Conservation (phyloP, 441 rosid genomes). For the Viola pubescens region DNA sequence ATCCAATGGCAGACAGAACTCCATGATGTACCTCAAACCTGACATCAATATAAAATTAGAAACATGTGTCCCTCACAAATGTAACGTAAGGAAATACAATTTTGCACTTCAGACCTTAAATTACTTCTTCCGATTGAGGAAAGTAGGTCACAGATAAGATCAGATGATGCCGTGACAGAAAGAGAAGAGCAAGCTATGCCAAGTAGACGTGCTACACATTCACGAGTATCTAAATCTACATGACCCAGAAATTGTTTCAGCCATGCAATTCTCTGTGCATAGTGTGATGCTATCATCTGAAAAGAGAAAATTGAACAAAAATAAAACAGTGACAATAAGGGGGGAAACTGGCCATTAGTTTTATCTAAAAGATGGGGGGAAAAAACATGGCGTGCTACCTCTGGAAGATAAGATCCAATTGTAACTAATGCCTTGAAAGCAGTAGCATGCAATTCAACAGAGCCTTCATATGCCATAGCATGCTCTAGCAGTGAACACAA, state of each 20-base stretch:
- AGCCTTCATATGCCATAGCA: constrained; percentile 80
- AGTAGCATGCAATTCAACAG: constrained; percentile 78
- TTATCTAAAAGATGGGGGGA: neutral
- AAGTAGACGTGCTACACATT: constrained; percentile 84
- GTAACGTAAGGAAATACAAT: neutral
- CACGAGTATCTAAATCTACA: constrained; percentile 79
- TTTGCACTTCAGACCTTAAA: constrained; percentile 44
- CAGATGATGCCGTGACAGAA: constrained; percentile 42
- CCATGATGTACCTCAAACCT: constrained; percentile 92
- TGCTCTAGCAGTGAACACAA: constrained; percentile 82
- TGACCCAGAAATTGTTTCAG: constrained; percentile 74
- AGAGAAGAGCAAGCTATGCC: constrained; percentile 91
- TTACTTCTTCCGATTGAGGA: constrained; percentile 44
- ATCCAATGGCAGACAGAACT: constrained; percentile 72
- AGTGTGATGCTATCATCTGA: constrained; percentile 71
- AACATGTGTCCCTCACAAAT: neutral
- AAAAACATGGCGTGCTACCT: constrained; percentile 38
- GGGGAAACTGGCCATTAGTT: no score
- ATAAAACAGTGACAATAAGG: constrained; percentile 11
- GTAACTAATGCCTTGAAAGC: constrained; percentile 74
- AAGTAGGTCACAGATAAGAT: constrained; percentile 56
- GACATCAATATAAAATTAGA: constrained; percentile 5
- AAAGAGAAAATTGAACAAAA: constrained; percentile 11
- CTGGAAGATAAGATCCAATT: constrained; percentile 73
- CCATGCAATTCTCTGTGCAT: constrained; percentile 62